Conservation (phyloP, 78 protist genomes). For the Mastigamoeba balamuthi region DNA sequence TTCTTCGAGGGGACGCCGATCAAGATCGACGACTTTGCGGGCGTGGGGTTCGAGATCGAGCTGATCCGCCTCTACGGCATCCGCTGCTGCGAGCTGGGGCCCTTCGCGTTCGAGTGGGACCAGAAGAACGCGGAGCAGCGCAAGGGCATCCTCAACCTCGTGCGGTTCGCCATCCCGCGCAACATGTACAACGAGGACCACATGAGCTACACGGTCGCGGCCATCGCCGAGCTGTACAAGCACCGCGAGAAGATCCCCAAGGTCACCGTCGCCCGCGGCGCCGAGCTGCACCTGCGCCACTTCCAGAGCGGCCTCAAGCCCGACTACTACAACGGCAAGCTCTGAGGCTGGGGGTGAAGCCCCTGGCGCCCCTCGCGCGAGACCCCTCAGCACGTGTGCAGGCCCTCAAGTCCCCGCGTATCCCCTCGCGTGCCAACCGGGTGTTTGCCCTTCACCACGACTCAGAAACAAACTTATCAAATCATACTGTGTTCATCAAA, state of each 20-base stretch:
- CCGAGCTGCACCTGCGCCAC: neutral
- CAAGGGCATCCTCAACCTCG: neutral
- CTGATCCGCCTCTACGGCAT: neutral
- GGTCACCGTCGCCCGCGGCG: neutral
- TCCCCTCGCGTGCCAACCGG: too few species aligned
- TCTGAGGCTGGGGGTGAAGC: too few species aligned
- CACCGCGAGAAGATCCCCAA: neutral
- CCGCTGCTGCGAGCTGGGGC: neutral
- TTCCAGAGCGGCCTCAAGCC: neutral
- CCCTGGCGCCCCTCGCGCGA: too few species aligned
- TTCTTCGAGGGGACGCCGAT: neutral
- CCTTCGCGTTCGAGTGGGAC: neutral
- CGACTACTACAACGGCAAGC: neutral
- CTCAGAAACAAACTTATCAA: too few species aligned
- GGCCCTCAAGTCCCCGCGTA: too few species aligned
- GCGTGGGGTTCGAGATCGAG: neutral
- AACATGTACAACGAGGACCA: neutral
- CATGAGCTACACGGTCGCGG: neutral
- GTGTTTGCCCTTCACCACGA: too few species aligned
- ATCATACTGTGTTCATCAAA: too few species aligned
- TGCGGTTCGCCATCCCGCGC: neutral
- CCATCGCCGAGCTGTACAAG: neutral
- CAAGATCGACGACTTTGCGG: neutral
- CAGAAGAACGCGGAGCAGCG: neutral
- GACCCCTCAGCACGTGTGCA: too few species aligned